Evolutionary conservation across 192 early-diverging fungal species (phyloP), one percentile per base, ranked within the genome.

Genomic region (Thoreauomyces humboldtii): DNA sequence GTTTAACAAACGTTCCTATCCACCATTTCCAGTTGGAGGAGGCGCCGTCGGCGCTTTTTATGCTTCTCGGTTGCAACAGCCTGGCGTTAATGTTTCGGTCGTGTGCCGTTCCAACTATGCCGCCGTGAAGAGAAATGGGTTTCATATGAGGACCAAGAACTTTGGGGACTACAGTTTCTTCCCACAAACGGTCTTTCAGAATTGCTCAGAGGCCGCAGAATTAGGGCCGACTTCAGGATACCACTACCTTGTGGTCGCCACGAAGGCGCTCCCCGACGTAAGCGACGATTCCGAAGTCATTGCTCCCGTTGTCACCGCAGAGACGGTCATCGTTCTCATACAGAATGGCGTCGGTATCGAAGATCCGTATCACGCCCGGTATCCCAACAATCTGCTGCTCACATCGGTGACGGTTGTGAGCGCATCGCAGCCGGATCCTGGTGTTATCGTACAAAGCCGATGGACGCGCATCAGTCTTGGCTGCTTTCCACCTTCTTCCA

Each of bases 331-430:
- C 31, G 59, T 67, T 1, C 48, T 74, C 32, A 69, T 74, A 12
- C 72, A 74, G 38, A 74, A 74, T 41, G 72, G 72, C 15, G 44
- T 69, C 6, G 72, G 72, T 2, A 69, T 65, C 29, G 72, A 74
- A 46, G 19, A 17, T 14, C 61, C 69, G 29, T 53, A 45, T 44
- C 45, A 28, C 7, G 3, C 15, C 11, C 2, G 53, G 36, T 69
- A 54, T 53, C 59, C 67, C 7, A 1, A 14, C 1, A 59, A 61
- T 19, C 48, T 51, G 19, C 29, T 69, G 1, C 21, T 69, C 34
- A 44, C 48, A 6, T 46, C 59, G 19, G 58, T 61, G n/a, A 61
- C 69, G 31, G 48, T 64, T 38, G 50, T 71, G 21, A 35, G 52
- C 21, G 48, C 61, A 29, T 32, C 52, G 19, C 69, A 71, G 38